Evolutionary conservation across 768 basidiomycete species (phyloP).

Genomic region (Naematelia aurantialba): DNA sequence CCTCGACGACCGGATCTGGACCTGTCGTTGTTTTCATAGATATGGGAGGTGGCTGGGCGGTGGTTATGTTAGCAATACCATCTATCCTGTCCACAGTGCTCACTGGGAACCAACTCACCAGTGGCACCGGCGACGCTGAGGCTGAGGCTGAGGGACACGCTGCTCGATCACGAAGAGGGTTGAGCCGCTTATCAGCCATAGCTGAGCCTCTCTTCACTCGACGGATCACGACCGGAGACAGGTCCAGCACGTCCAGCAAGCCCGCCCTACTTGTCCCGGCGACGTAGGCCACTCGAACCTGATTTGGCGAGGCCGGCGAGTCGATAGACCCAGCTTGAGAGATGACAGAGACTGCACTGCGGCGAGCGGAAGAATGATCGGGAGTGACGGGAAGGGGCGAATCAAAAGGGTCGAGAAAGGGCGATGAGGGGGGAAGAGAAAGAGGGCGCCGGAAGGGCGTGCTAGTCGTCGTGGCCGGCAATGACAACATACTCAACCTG

Average conservation of each 20-base stretch:
- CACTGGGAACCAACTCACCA: not conserved
- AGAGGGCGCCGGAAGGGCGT: constrained; percentile 5
- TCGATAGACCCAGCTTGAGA: constrained; percentile 1
- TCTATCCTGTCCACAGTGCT: not conserved
- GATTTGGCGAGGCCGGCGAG: not conserved
- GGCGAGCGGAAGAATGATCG: not conserved
- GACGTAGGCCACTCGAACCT: constrained; percentile 3
- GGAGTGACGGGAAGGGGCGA: not conserved
- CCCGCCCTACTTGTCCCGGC: not conserved
- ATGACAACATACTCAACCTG: no score
- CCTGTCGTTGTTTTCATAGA: not conserved
- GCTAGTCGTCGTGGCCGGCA: not conserved
- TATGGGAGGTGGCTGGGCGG: not conserved
- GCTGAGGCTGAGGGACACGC: not conserved
- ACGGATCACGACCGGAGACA: not conserved
- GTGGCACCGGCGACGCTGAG: not conserved
- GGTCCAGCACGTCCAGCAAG: not conserved
- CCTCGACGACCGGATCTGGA: not conserved
- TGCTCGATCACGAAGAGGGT: not conserved
- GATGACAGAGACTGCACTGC: not conserved
- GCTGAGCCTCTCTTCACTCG: not conserved
- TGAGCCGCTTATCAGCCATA: not conserved
- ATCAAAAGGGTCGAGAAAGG: constrained; percentile 7
- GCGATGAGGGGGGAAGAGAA: not conserved
- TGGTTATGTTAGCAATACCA: not conserved